Percentiles rank a stretch among this genome's conserved stretches.
Evolutionary conservation across 371 early-diverging fungal genomes (phyloP).

Genomic region (Rhizopus microsporus): DNA sequence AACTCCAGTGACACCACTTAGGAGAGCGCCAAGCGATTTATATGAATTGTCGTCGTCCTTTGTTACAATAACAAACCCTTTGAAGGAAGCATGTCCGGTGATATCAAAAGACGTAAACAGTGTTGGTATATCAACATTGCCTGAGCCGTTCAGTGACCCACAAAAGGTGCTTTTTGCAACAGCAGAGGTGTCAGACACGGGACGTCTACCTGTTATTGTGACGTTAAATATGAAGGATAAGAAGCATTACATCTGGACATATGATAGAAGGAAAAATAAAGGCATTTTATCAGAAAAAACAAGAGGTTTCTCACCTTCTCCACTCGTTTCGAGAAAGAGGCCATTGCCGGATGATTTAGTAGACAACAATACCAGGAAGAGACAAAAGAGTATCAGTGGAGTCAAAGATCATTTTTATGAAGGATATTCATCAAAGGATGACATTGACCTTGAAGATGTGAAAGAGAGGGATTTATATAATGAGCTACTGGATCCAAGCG

Average conservation of each 20-base stretch:
- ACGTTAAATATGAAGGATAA: conserved; percentile 19
- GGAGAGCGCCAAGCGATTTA: not conserved
- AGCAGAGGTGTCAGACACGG: conserved; percentile 2
- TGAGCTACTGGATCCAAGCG: conserved; percentile 15
- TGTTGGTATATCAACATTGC: not conserved
- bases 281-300: not conserved
- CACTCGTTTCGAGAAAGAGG: not conserved
- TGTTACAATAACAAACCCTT: conserved; percentile 22
- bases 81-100: conserved; percentile 14
- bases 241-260: conserved; percentile 21
- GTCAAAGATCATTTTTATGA: conserved; percentile 9
- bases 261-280: conserved; percentile 12
- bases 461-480: conserved; percentile 16
- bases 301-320: not conserved
- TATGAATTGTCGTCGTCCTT: conserved; percentile 13
- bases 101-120: conserved; percentile 9
- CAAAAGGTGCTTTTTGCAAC: conserved; percentile 20
- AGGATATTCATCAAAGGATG: conserved; percentile 10
- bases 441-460: conserved; percentile 2
- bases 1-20: conserved; percentile 2
- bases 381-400: not conserved
- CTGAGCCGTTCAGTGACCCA: conserved; percentile 1
- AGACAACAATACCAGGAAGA: conserved; percentile 1
- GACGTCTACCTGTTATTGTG: conserved; percentile 17
- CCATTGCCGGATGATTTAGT: not conserved